Conservation (phyloP, 2,329 filamentous ascomycete genomes). For the Xylariaceae sp. region DNA sequence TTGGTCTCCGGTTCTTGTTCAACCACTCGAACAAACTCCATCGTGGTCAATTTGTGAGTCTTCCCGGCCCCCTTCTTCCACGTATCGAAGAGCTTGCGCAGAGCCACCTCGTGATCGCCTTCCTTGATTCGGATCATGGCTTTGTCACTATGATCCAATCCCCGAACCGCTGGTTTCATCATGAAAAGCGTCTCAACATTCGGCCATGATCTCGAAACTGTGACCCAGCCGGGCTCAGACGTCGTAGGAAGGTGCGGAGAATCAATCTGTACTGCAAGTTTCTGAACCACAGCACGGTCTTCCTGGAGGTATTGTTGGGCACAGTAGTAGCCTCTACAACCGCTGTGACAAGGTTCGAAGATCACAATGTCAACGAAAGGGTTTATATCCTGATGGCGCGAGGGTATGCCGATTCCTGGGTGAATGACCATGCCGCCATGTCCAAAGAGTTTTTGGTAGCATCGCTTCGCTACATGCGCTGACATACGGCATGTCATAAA, state of each 20-base stretch:
- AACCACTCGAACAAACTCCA: constrained; percentile 40
- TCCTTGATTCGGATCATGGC: constrained; percentile 39
- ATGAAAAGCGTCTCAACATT: constrained; percentile 42
- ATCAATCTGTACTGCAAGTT: constrained; percentile 40
- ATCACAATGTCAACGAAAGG: constrained; percentile 38
- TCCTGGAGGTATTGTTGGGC: constrained; percentile 37
- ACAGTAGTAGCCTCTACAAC: constrained; percentile 40
- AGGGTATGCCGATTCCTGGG: neutral
- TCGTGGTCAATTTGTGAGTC: constrained; percentile 22
- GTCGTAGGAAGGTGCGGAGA: constrained; percentile 28
- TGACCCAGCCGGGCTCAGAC: constrained; percentile 38
- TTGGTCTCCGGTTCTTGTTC: constrained; percentile 29
- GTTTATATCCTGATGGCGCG: constrained; percentile 32
- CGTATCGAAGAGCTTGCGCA: constrained; percentile 36
- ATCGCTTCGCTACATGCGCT: constrained; percentile 28
- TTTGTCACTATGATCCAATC: constrained; percentile 34
- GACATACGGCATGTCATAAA: constrained; percentile 36
- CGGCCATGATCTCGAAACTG: constrained; percentile 38
- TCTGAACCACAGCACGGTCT: constrained; percentile 37
- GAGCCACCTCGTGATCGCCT: constrained; percentile 28
- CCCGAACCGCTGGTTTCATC: constrained; percentile 37
- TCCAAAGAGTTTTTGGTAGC: constrained; percentile 38
- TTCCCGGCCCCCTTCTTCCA: constrained; percentile 41
- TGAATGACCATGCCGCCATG: neutral
- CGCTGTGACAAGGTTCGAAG: constrained; percentile 42